Percentiles rank a stretch among this genome's conserved stretches.
phyloP scores from a whole-genome alignment of 352 stramenopile genomes.

The Globisporangium cylindrosporum region DNA sequence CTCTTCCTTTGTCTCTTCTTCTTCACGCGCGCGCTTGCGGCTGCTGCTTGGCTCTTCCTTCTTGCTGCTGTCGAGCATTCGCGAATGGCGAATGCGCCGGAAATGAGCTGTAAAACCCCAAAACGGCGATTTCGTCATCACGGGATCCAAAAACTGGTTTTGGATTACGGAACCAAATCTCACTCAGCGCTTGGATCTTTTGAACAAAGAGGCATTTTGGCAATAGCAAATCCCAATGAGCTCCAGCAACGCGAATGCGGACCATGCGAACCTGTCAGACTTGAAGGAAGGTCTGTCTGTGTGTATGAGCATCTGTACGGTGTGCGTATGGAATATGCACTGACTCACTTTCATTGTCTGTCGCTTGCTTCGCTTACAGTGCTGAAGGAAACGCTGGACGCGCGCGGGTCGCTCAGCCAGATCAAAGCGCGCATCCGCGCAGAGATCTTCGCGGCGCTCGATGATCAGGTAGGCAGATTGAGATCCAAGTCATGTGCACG shows the following conservation, averaged over 20 bases:
- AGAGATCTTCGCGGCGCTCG: constrained; percentile 81
- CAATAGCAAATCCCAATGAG: neutral
- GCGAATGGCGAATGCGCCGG: neutral
- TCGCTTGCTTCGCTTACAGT: constrained; percentile 30
- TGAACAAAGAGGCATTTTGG: no score
- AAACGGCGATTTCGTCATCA: neutral
- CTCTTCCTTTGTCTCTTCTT: constrained; percentile 6
- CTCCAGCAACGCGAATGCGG: constrained; percentile 5
- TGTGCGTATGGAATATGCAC: neutral
- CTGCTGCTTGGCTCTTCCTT: neutral
- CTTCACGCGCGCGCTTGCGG: constrained; percentile 14
- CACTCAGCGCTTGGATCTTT: no score
- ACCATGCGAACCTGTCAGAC: constrained; percentile 44
- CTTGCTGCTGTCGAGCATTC: constrained; percentile 6
- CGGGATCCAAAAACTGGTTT: neutral
- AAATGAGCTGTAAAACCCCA: no score
- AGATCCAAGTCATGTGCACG: neutral
- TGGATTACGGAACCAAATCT: neutral
- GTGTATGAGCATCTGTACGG: neutral
- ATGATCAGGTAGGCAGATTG: constrained; percentile 54
- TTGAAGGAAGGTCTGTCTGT: constrained; percentile 45
- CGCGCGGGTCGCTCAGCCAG: constrained; percentile 68
- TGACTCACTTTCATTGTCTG: neutral
- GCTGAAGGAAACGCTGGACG: constrained; percentile 81
- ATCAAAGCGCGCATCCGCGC: constrained; percentile 83